Percentiles rank a stretch among this genome's conserved stretches.
Conservation (phyloP, 176 grass and related monocot genomes). For the Bolboschoenus planiculmis region DNA sequence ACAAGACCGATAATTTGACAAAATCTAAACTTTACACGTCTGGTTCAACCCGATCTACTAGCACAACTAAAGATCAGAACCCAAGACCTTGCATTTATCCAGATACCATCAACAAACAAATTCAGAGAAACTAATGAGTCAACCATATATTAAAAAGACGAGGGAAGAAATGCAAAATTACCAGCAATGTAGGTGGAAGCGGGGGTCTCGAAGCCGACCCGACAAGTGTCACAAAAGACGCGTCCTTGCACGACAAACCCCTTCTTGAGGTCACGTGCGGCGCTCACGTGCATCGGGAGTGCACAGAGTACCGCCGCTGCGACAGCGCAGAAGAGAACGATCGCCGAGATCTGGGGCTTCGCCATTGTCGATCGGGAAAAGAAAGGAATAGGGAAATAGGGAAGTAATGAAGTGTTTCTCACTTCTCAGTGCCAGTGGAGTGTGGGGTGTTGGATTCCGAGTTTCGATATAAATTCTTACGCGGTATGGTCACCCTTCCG, state of each 20-base stretch:
- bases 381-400: neutral
- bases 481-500: neutral
- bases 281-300: constrained; percentile 5
- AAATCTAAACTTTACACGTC: neutral
- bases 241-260: constrained; percentile 67
- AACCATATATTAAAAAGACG: neutral
- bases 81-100: neutral
- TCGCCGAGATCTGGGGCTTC: neutral
- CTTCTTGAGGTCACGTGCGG: constrained; percentile 26
- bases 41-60: neutral
- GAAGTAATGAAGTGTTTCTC: neutral
- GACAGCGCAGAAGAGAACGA: constrained; percentile 20
- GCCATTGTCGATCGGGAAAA: constrained; percentile 24
- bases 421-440: neutral
- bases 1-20: neutral
- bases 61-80: neutral
- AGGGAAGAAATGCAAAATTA: neutral
- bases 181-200: constrained; percentile 72
- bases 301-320: constrained; percentile 5
- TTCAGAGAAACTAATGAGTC: neutral
- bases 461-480: neutral
- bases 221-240: constrained; percentile 88
- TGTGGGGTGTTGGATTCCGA: neutral
- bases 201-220: constrained; percentile 86
- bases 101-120: neutral